phyloP scores from a whole-genome alignment of 192 early-diverging fungal genomes.

The Umbelopsis sp. region DNA sequence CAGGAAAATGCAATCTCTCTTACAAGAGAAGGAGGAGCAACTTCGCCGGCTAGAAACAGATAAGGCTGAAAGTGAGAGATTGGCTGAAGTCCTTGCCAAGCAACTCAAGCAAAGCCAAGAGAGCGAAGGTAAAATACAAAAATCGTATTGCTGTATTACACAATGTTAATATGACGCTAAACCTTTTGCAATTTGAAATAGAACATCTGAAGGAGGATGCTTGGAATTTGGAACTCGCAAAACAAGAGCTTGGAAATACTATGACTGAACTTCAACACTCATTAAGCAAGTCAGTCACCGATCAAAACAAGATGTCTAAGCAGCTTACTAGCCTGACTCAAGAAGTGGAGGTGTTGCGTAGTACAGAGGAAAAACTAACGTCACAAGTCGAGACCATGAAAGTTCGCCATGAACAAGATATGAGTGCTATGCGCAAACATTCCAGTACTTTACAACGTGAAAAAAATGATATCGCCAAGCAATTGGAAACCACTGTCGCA shows the following conservation, averaged over 20 bases:
- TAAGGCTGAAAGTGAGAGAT: slow-evolving; percentile 53
- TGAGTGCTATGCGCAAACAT: slow-evolving; percentile 55
- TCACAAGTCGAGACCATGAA: slow-evolving; percentile 50
- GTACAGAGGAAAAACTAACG: slow-evolving; percentile 53
- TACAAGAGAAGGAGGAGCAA: slow-evolving; percentile 48
- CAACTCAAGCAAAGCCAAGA: slow-evolving; percentile 56
- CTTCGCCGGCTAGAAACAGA: slow-evolving; percentile 44
- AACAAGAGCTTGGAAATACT: slow-evolving; percentile 48
- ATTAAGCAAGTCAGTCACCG: slow-evolving; percentile 46
- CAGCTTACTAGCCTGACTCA: slow-evolving; percentile 54
- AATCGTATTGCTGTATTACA: no score
- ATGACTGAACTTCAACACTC: slow-evolving; percentile 47
- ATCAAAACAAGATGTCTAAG: slow-evolving; percentile 58
- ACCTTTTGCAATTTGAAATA: slow-evolving; percentile 24
- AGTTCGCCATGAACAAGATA: slow-evolving; percentile 65
- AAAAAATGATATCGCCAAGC: slow-evolving; percentile 51
- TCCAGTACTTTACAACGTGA: slow-evolving; percentile 60
- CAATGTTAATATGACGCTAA: not conserved
- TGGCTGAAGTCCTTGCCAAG: slow-evolving; percentile 48
- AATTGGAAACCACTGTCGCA: slow-evolving; percentile 60
- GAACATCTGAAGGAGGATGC: slow-evolving; percentile 54
- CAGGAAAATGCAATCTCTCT: slow-evolving; percentile 41
- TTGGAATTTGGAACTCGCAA: slow-evolving; percentile 57
- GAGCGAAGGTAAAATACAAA: slow-evolving; percentile 46
- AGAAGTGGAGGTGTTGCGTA: slow-evolving; percentile 60